These are phyloP conservation scores for Eustoma russellianum DNA, from an alignment of 257 asterid species.

Conservation along the genomic window DNA sequence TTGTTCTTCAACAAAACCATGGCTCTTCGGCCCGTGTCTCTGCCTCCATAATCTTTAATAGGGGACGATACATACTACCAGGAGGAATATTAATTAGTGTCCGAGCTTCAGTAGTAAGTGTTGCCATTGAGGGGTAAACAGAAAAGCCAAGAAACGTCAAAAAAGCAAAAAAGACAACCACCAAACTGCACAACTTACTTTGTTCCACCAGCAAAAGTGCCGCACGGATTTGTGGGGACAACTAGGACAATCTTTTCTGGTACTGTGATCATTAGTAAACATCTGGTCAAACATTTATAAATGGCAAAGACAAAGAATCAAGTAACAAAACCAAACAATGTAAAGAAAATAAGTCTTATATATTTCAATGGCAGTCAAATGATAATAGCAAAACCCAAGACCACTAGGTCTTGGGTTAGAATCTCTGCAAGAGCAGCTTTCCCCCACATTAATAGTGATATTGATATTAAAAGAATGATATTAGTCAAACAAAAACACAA, in stretches of 20 bases:
- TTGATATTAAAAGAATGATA: too few relatives aligned
- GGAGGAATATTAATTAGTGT: slow-evolving; percentile 7
- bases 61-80: slow-evolving; percentile 72
- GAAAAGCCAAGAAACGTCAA: neutral
- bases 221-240: slow-evolving; percentile 76
- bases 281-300: too few relatives aligned
- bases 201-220: slow-evolving; percentile 99
- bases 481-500: too few relatives aligned
- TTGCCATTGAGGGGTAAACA: neutral
- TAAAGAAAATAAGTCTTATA: too few relatives aligned
- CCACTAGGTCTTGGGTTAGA: too few relatives aligned
- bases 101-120: slow-evolving; percentile 10
- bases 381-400: too few relatives aligned
- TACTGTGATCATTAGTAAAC: slow-evolving; percentile 27
- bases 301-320: too few relatives aligned
- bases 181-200: slow-evolving; percentile 38
- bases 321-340: too few relatives aligned
- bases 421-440: too few relatives aligned
- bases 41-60: slow-evolving; percentile 51
- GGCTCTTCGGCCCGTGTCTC: slow-evolving; percentile 49
- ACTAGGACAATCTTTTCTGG: slow-evolving; percentile 50
- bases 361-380: too few relatives aligned
- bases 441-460: too few relatives aligned
- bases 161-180: neutral
- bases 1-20: slow-evolving; percentile 80